Base-by-base conservation (phyloP, 805 yeast genomes). In the Ogataea parapolymorpha region DNA sequence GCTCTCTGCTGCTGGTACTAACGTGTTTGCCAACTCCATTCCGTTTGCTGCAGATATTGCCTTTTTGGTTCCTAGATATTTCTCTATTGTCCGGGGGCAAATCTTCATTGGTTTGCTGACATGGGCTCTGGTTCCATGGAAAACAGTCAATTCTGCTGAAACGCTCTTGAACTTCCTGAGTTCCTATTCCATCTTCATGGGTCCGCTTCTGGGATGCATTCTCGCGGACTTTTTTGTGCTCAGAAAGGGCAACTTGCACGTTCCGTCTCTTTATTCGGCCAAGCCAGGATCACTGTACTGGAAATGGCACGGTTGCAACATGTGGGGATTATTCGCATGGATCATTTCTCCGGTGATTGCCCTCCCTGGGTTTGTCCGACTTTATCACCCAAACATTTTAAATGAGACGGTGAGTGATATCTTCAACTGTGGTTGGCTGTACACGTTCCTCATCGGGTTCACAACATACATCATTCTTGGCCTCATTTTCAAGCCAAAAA, bases 1-100 rank as follows among this genome's bases (percentile, higher is more conserved):
- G 7, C 24, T 51, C 28, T 61, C 57, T 4, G 56, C 59, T 18
- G 62, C 61, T 22, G 61, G 61, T 35, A 58, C 63, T 6, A 58
- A 58, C 32, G 54, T 55, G n/a, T 57, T 58, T 47, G 63, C 55
- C 11, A 58, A 58, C 43, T 49, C 52, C 6, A 51, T 51, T 34
- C 54, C 55, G 7, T 47, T 51, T 37, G 58, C 62, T 12, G 56
- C 57, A n/a, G 63, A 58, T 41, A 32, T 57, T n/a, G 40, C 55
- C 6, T 57, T 58, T 31, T 39, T 57, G 25, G 22, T 53, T 7
- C 63, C 62, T 28, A 56, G 50, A 31, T 58, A 58, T 30, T 55
- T 57, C 44, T 54, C 53, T 6, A 58, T 58, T 42, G 42, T 58
- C 18, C 43, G 56, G 39, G 56, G 49, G 9, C 54, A 52, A 32